Conservation (phyloP, 2,329 filamentous ascomycete genomes). For the Pleoardoris graminearum region DNA sequence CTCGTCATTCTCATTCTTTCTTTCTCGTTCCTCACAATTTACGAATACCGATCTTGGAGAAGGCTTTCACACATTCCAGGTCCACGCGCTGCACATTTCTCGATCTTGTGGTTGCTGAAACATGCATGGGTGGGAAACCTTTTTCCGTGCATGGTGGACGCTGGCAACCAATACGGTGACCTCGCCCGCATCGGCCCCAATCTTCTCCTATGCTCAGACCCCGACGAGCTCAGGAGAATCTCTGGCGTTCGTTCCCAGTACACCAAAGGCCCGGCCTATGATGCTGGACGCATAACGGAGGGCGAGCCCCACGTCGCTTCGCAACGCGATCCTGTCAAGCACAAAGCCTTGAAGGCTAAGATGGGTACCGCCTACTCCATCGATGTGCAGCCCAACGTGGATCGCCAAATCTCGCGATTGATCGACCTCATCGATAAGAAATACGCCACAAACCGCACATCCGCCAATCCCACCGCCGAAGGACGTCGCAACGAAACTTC, state of each 20-base stretch:
- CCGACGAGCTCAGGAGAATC: not conserved
- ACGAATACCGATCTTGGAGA: not conserved
- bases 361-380: constrained; percentile 1
- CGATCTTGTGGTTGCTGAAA: not conserved
- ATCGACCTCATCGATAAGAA: constrained; percentile 5
- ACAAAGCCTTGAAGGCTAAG: constrained; percentile 2
- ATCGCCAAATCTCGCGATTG: not conserved
- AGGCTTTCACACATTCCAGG: not conserved
- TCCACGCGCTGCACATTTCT: not conserved
- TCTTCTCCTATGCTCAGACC: constrained; percentile 1
- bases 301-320: constrained; percentile 1
- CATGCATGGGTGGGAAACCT: not conserved
- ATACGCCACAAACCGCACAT: not conserved
- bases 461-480: not conserved
- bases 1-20: not conserved
- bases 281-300: not conserved
- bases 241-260: constrained; percentile 1
- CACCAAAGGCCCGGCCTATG: constrained; percentile 1
- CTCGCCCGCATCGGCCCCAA: constrained; percentile 1
- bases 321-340: constrained; percentile 1
- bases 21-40: not conserved
- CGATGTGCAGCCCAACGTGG: not conserved
- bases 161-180: not conserved
- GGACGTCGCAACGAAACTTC: constrained; percentile 3
- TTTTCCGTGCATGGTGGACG: not conserved